Percentiles rank a stretch among this genome's conserved stretches.
Evolutionary conservation across 78 protist species (phyloP).

Genomic region (Tieghemostelium lacteum): DNA sequence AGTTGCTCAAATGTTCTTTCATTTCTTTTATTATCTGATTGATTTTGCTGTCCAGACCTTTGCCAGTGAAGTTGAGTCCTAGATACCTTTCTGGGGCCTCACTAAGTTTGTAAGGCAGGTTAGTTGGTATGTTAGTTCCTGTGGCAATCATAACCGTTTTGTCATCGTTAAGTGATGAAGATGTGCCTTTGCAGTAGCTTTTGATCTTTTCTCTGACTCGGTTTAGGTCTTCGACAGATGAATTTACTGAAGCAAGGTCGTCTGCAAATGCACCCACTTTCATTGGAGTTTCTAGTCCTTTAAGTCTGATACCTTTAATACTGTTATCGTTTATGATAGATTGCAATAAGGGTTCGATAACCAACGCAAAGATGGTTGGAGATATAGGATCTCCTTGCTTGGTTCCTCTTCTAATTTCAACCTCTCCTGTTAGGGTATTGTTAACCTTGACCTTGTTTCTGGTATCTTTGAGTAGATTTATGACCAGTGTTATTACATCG

Average conservation of each 20-base stretch:
- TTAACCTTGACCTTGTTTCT: background rate
- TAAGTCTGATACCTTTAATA: background rate
- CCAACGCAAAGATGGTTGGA: constrained; percentile 20
- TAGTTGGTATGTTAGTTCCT: no score
- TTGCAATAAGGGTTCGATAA: background rate
- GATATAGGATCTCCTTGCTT: constrained; percentile 33
- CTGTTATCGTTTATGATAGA: background rate
- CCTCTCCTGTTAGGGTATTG: background rate
- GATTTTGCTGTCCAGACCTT: background rate
- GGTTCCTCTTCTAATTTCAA: no score
- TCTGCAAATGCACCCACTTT: background rate
- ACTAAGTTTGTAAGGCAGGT: no score
- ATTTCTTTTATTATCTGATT: background rate
- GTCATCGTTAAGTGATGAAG: background rate
- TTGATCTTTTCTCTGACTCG: background rate
- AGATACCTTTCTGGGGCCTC: constrained; percentile 20
- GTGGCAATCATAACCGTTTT: background rate
- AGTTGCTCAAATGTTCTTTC: background rate
- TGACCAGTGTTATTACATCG: background rate
- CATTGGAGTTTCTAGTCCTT: no score
- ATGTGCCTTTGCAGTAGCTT: background rate
- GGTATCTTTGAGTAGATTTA: background rate
- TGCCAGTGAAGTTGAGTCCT: background rate
- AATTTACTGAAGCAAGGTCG: no score
- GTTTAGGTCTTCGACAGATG: background rate